Conservation (phyloP, 2,329 filamentous ascomycete genomes). For the Fusarium verticillioides region DNA sequence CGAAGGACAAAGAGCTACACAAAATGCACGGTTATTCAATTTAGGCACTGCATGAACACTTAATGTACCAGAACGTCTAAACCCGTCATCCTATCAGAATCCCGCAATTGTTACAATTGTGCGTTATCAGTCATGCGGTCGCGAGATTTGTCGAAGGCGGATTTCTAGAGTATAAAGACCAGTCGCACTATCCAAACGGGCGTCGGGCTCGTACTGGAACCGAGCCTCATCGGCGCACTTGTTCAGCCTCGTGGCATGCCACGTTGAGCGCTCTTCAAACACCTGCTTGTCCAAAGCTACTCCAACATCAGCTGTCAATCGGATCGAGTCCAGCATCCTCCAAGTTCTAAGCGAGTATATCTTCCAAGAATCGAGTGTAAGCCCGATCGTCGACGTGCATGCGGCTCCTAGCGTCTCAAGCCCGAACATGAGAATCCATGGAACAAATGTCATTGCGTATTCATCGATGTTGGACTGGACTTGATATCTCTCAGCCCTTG, state of each 20-base stretch:
- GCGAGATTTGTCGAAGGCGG: conserved; percentile 12
- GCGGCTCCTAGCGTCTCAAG: conserved; percentile 16
- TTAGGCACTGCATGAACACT: no score
- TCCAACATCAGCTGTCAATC: conserved; percentile 27
- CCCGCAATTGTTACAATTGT: not conserved
- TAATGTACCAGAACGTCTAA: no score
- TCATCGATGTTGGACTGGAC: not conserved
- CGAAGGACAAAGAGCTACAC: not conserved
- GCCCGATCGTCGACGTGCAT: conserved; percentile 8
- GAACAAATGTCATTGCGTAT: conserved; percentile 33
- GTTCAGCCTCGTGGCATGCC: conserved; percentile 14
- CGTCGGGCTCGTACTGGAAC: conserved; percentile 15
- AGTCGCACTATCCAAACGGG: not conserved
- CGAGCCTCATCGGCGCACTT: conserved; percentile 6
- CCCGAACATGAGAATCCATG: conserved; percentile 27
- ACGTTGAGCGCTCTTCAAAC: conserved; percentile 23
- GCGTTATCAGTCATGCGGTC: not conserved
- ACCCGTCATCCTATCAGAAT: no score
- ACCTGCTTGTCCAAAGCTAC: conserved; percentile 21
- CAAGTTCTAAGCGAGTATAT: conserved; percentile 24
- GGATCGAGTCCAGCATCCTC: conserved; percentile 17
- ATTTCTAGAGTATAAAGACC: conserved; percentile 7
- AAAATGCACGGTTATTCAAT: not conserved
- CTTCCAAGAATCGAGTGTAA: conserved; percentile 22
- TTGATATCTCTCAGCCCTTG: not conserved